Evolutionary conservation across 805 yeast genomes (phyloP), one percentile per base, ranked within the genome.

Genomic region (Saccharomycopsis selenospora): DNA sequence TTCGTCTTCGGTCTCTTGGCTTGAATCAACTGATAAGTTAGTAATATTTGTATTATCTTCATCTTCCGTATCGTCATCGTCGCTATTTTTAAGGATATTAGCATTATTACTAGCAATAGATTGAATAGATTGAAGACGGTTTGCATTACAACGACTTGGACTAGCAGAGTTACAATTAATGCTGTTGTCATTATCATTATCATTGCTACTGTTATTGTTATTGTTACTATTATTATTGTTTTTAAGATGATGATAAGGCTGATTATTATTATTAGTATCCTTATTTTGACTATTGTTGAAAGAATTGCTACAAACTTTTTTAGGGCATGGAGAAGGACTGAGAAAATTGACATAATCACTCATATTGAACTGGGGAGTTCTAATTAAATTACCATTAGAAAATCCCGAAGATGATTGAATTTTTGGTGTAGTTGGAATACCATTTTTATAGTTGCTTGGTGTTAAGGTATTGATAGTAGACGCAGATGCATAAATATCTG

Each of bases 331-430:
- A 7, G 85, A 79, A 2, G 93, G 93, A 1, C 90, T 80, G 60
- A 82, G 81, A 54, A 84, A 72, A 60, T 86, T 83, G 33, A 87
- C 83, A 61, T 85, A 86, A 61, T 86, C 95, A 60, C 79, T 81
- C 80, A 86, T 78, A 63, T 86, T 85, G 67, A 86, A 85, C 2
- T 82, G 84, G 1, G 83, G 83, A 0, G 85, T 82, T 55, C 65
- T 64, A 11, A 52, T 26, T 18, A 48, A 48, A 30, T 57, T 57
- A 3, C 57, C 58, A 24, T 29, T 40, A 30, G 23, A 26, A 26
- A 57, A 45, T n/a, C 58, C 51, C 45, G 57, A 13, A 2, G 29
- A 17, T 1, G 46, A 40, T 23, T 46, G 43, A 20, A 30, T 57
- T 56, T 56, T 60, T 28, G 65, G 66, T 2, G 65, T 62, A 2